Evolutionary conservation across 2,329 filamentous ascomycete species (phyloP), one percentile per base, ranked within the genome.

Genomic region (Daldinia sp.): DNA sequence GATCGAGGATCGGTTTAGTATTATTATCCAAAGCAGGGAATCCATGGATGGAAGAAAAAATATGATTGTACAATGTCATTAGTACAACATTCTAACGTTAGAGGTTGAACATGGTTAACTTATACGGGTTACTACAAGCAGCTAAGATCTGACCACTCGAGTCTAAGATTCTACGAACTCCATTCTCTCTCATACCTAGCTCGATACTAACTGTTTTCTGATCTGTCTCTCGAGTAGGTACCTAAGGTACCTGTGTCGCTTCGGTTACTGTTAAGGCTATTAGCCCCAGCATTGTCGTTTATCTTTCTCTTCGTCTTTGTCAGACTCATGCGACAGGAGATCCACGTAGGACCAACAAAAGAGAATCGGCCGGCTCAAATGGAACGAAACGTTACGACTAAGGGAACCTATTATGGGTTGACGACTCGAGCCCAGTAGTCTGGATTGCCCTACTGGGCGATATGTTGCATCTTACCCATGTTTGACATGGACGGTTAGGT

Each of bases 341-440:
- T 53, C 50, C 21, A 41, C 41, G 32, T 43, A 39, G 25, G 17
- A 34, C 41, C 32, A 29, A 35, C 49, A 37, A 51, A 45, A 50
- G n/a, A 32, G 13, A 19, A 37, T 35, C 21, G 21, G 21, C 5
- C 15, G 32, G 39, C 21, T 48, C 49, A 27, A 56, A 11, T 19
- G 17, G 47, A 43, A 32, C 50, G 51, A 34, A 63, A 61, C 53
- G 49, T 57, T 61, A 49, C 64, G 50, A 59, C 57, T 61, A 39
- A 56, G 23, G 21, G 27, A 15, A 13, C 47, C 30, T 35, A 50
- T 50, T 19, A 35, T 50, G 17, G 19, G n/a, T 50, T 58, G 34
- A 58, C 37, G 47, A 50, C 13, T 39, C 21, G 58, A 65, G 25
- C 62, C 62, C 58, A 58, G 53, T 29, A 60, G 53, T 13, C 21